Evolutionary conservation across 441 rosid genomes (phyloP), one percentile per base, ranked within the genome.

Genomic region (Arabidopsis lyrata): DNA sequence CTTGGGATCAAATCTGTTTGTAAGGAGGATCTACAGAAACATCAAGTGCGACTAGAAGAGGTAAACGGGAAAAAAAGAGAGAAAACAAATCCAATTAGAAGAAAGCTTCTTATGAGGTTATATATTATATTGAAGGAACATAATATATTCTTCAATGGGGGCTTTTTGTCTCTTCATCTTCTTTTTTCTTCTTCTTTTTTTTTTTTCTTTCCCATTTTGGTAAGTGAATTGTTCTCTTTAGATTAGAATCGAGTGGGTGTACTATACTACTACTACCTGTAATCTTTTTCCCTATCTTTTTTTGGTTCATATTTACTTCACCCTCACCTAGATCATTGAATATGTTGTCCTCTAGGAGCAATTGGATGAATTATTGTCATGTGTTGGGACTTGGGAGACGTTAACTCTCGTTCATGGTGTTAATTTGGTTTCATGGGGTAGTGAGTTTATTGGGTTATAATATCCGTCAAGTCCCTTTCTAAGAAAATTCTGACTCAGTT

Each of bases 11-110:
- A 89, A 93, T 80, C 79, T 91, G 86, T 91, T 93, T 49, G 97
- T 93, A 78, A 84, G 97, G 86, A 90, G 95, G 83, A 93, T 93
- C 83, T 91, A 91, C 87, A 91, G 95, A 73, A 93, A 93, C 91
- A 93, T 93, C 82, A 91, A 93, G 83, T 93, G 97, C 63, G 97
- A 90, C 78, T 92, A 77, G 77, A 85, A 75, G 52, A 76, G 73
- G 31, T 56, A 64, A 15, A 45, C 32, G 8, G 54, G 3, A 34
- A 24, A 42, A 24, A 35, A 42, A 75, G 52, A 6, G 53, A 49
- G 52, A 44, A 32, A 32, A 47, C 35, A 47, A 50, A 75, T 63
- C 55, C 61, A 48, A 5, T 57, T 52, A 64, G 76, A 64, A 64
- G 72, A 41, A 57, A 70, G 56, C 52, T 58, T 69, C 75, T 32